Percentiles rank a stretch among this genome's conserved stretches.
Evolutionary conservation across 805 yeast genomes (phyloP).

Genomic region (Candida maris): DNA sequence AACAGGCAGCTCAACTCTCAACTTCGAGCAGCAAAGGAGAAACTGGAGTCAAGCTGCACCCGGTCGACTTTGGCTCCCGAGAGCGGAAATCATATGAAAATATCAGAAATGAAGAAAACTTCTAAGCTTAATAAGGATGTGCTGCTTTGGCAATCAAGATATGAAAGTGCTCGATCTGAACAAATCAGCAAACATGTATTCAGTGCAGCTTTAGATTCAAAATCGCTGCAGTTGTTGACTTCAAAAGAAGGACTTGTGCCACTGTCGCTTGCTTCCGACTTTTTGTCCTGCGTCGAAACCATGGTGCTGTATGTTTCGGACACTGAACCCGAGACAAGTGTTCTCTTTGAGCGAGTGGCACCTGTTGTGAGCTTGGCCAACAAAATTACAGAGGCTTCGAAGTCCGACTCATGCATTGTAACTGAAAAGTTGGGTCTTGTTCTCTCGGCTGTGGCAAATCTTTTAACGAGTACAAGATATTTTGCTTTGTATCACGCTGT

Average conservation of each 20-base stretch:
- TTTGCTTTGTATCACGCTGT: slow-evolving; percentile 59
- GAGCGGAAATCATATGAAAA: slow-evolving; percentile 2
- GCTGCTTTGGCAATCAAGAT: slow-evolving; percentile 48
- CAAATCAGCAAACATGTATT: slow-evolving; percentile 14
- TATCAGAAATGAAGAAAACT: slow-evolving; percentile 9
- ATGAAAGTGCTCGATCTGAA: slow-evolving; percentile 41
- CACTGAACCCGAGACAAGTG: slow-evolving; percentile 31
- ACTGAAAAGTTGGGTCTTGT: slow-evolving; percentile 44
- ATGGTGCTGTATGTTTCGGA: slow-evolving; percentile 32
- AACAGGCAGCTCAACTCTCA: slow-evolving; percentile 10
- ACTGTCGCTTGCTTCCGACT: slow-evolving; percentile 23
- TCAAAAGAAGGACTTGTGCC: slow-evolving; percentile 44
- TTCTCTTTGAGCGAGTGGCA: slow-evolving; percentile 50
- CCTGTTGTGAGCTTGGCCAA: slow-evolving; percentile 45
- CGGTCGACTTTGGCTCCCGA: slow-evolving; percentile 7
- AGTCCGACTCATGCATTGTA: slow-evolving; percentile 24
- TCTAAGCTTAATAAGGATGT: slow-evolving; percentile 22
- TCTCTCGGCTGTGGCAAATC: slow-evolving; percentile 67
- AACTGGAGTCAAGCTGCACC: slow-evolving; percentile 5
- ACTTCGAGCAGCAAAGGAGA: slow-evolving; percentile 8
- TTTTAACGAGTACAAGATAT: slow-evolving; percentile 74
- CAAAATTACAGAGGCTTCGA: slow-evolving; percentile 32
- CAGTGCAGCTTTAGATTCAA: slow-evolving; percentile 6
- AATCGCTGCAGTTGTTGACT: slow-evolving; percentile 9
- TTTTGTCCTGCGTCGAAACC: slow-evolving; percentile 48